Evolutionary conservation across 2,329 filamentous ascomycete genomes (phyloP), one percentile per base, ranked within the genome.

Genomic region (Pyrenochaeta sp.): DNA sequence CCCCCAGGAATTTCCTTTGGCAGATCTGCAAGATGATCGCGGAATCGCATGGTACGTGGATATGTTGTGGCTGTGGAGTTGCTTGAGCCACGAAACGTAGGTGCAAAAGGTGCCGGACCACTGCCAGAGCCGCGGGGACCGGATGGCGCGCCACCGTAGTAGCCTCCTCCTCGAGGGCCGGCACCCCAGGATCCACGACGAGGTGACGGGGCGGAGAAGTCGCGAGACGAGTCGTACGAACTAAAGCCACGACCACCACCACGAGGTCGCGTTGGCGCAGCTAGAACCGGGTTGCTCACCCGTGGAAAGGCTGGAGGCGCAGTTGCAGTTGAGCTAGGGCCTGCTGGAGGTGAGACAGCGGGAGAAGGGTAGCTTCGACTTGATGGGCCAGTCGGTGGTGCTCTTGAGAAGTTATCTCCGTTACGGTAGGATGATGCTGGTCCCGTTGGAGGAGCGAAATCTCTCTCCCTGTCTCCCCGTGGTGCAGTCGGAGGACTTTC

Each of bases 41-140:
- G 72, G 73, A 81, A 81, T 35, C 79, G 78, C 64, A 79, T 78
- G 1, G 77, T 77, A 21, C 79, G 78, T 9, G 79, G 78, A 46
- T 80, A 81, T 1, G 79, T 80, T 1, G 76, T 78, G 10, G 76
- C 73, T 2, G 78, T 77, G 46, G 71, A 75, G 54, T 77, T 80
- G 61, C 67, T 75, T 5, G 73, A 75, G 21, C 76, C 78, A 32
- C 79, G 75, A 63, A 77, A 78, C 11, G 74, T 68, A 14, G 73
- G 71, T 18, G 72, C 64, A 48, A 71, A 72, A 7, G 68, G 57
- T 12, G 68, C 58, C 5, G 67, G 56, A n/a, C 69, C 70, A 30
- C 60, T 62, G 4, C 54, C 50, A 31, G 69, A 52, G 21, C 71
- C 69, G 27, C 73, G 63, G 49, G 75, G 74, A 2, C 74, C 74